Evolutionary conservation across 306 rosid species (phyloP), one percentile per base, ranked within the genome.

Genomic region (Lithocarpus polystachyus): DNA sequence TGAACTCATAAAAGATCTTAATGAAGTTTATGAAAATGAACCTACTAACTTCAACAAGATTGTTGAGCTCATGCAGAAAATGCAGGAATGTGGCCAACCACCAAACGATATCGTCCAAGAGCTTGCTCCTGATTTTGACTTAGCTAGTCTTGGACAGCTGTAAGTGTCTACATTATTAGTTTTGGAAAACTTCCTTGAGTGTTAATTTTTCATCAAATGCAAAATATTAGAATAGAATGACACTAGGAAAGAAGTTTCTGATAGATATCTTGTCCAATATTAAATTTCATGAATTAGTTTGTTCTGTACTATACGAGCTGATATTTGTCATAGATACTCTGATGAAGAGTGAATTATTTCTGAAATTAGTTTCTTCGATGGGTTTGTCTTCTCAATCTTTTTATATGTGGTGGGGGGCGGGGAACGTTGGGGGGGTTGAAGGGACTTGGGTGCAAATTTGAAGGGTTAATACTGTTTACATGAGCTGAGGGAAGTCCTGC

Each of bases 61-160:
- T 80, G 87, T 93, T 67, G 98, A 95, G 86, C 91, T 95, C 75
- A 91, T 95, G 99, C 99, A 95, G 87, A 93, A 91, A 86, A 91
- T 93, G 98, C 99, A 95, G 87, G 99, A 95, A 83, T 95, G 97
- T 43, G 99, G 99, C 77, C 99, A 91, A 72, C 98, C 98, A 17
- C 99, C 98, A 22, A 90, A 81, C 56, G 99, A 93, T 55, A 91
- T 95, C 33, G 92, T 93, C 76, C 85, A 85, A 40, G 97, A 93
- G 87, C 90, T 95, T 76, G 93, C 97, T 79, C 98, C 98, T 1
- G 98, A 88, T 83, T 87, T 93, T 60, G 97, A 95, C 81, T 79
- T 95, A 6, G 78, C 93, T 71, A 91, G 82, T 84, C 92, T 92
- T 75, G 95, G 90, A 74, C 97, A 92, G 78, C 28, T 94, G 98